These are phyloP conservation scores for Tolypocladium capitatum DNA, from an alignment of 2,329 filamentous ascomycete species.

Conservation along the genomic window DNA sequence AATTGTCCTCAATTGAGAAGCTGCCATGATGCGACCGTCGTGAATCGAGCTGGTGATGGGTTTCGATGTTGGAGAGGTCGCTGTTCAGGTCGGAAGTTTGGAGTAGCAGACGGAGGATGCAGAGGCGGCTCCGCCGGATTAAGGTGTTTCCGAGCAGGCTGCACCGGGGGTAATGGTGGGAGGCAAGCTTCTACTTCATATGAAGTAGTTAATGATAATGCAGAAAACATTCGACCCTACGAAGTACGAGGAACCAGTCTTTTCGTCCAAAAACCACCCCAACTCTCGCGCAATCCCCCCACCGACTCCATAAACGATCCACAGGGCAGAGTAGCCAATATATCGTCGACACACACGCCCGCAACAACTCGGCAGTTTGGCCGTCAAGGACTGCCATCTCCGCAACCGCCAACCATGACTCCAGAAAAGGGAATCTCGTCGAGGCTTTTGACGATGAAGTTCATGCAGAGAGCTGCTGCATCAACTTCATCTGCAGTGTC, in stretches of 20 bases:
- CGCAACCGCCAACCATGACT: slow-evolving; percentile 21
- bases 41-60: neutral
- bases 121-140: slow-evolving; percentile 1
- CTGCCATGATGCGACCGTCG: slow-evolving; percentile 22
- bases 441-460: slow-evolving; percentile 87
- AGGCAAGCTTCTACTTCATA: too few relatives aligned
- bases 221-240: neutral
- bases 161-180: too few relatives aligned
- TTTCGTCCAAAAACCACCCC: neutral
- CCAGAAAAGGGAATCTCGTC: slow-evolving; percentile 62
- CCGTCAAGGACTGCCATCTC: neutral
- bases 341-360: neutral
- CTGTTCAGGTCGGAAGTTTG: neutral
- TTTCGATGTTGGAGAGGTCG: neutral
- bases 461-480: slow-evolving; percentile 81
- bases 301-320: too few relatives aligned
- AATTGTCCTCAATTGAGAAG: slow-evolving; percentile 32
- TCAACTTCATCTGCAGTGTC: slow-evolving; percentile 34
- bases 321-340: neutral
- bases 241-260: too few relatives aligned
- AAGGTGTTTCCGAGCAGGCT: slow-evolving; percentile 4
- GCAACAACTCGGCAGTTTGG: neutral
- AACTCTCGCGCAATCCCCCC: neutral
- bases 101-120: neutral
- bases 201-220: too few relatives aligned